phyloP scores from a whole-genome alignment of 768 basidiomycete species.

The Rhodotorula toruloides region DNA sequence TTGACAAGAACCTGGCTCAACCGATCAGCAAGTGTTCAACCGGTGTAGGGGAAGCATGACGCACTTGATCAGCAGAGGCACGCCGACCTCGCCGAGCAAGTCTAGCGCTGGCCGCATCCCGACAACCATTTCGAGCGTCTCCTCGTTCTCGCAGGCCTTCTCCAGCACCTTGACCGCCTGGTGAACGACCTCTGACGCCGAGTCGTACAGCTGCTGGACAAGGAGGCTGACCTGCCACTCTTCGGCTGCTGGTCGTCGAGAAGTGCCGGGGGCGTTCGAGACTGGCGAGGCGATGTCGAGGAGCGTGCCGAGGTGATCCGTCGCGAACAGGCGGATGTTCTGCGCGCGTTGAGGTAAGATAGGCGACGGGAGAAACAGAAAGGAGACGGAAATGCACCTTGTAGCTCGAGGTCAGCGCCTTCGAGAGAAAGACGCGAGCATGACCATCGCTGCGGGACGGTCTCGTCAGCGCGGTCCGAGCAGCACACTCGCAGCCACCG shows the following conservation, averaged over 20 bases:
- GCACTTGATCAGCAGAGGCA: constrained; percentile 78
- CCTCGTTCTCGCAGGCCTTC: constrained; percentile 78
- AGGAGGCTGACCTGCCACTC: constrained; percentile 91
- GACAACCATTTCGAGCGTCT: constrained; percentile 80
- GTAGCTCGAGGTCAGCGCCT: constrained; percentile 88
- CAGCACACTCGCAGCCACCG: constrained; percentile 17
- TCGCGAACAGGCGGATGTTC: constrained; percentile 85
- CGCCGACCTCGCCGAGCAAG: constrained; percentile 87
- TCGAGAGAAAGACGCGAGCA: constrained; percentile 83
- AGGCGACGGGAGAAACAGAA: background rate
- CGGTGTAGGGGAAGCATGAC: too few relatives aligned
- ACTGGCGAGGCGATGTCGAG: background rate
- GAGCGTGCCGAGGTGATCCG: constrained; percentile 66
- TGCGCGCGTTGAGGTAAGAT: too few relatives aligned
- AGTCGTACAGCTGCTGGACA: constrained; percentile 92
- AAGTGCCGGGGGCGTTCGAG: constrained; percentile 57
- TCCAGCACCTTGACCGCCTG: constrained; percentile 82
- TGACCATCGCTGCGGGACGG: constrained; percentile 71
- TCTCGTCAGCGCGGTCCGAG: background rate
- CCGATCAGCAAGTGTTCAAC: background rate
- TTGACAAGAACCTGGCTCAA: constrained; percentile 76
- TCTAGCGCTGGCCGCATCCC: constrained; percentile 92
- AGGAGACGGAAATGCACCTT: constrained; percentile 52
- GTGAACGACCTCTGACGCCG: constrained; percentile 80
- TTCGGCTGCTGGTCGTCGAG: too few relatives aligned